Evolutionary conservation across 2,329 filamentous ascomycete species (phyloP).

Genomic region (Aureobasidium subglaciale): DNA sequence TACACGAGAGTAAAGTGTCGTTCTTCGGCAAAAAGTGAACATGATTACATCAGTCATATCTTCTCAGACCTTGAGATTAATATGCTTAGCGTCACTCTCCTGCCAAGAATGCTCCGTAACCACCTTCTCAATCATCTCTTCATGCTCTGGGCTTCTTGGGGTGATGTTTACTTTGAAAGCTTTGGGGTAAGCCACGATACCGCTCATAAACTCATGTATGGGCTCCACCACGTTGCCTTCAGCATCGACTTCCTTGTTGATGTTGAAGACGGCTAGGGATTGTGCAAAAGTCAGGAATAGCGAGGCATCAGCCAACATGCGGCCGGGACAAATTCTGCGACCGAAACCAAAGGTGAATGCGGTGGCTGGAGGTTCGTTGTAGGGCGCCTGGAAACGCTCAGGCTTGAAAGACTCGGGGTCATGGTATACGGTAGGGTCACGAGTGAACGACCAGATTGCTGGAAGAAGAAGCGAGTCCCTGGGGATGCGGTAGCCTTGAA

Average conservation of each 20-base stretch:
- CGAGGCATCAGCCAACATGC: slow-evolving; percentile 31
- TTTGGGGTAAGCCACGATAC: slow-evolving; percentile 18
- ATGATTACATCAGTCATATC: neutral
- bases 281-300: slow-evolving; percentile 38
- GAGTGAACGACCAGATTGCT: slow-evolving; percentile 37
- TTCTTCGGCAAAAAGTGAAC: no score
- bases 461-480: slow-evolving; percentile 32
- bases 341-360: slow-evolving; percentile 20
- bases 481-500: slow-evolving; percentile 35
- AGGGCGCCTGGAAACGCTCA: slow-evolving; percentile 33
- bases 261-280: slow-evolving; percentile 40
- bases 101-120: slow-evolving; percentile 13
- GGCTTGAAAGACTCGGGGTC: slow-evolving; percentile 35
- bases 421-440: slow-evolving; percentile 21
- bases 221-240: slow-evolving; percentile 15
- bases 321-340: slow-evolving; percentile 20
- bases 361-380: slow-evolving; percentile 20
- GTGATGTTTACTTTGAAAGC: slow-evolving; percentile 16
- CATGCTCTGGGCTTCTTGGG: slow-evolving; percentile 10
- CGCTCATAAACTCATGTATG: slow-evolving; percentile 14
- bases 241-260: slow-evolving; percentile 7
- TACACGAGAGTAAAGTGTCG: no score
- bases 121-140: slow-evolving; percentile 16
- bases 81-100: slow-evolving; percentile 17
- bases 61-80: no score